Evolutionary conservation across 148 eudicot genomes (phyloP).

Genomic region (Dianthus caryophyllus): DNA sequence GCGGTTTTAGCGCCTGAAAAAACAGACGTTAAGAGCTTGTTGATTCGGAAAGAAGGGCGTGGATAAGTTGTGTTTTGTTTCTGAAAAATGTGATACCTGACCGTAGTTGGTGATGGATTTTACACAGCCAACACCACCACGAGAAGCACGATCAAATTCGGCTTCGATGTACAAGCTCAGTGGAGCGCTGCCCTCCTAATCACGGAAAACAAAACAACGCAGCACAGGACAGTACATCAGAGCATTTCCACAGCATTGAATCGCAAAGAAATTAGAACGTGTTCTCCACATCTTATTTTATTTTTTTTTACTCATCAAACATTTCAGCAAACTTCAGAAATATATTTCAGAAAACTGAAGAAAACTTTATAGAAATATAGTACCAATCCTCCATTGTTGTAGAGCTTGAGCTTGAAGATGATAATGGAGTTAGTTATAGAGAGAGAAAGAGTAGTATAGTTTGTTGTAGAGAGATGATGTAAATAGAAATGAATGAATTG

Average conservation of each 20-base stretch:
- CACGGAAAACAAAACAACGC: background rate
- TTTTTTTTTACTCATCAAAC: too few species aligned
- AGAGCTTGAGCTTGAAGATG: too few species aligned
- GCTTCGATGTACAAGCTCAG: constrained; percentile 66
- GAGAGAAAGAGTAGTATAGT: too few species aligned
- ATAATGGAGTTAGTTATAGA: too few species aligned
- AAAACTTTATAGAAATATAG: too few species aligned
- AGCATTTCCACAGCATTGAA: background rate
- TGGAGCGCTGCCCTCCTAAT: constrained; percentile 65
- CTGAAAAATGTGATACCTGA: constrained; percentile 43
- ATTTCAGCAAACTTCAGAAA: too few species aligned
- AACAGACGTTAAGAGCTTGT: background rate
- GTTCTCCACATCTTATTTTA: too few species aligned
- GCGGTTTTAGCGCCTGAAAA: constrained; percentile 53
- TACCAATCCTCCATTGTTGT: too few species aligned
- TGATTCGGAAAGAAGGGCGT: too few species aligned
- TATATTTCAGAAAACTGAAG: too few species aligned
- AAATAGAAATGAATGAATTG: too few species aligned
- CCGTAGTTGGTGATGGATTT: constrained; percentile 75
- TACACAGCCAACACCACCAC: constrained; percentile 82
- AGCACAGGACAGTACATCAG: background rate
- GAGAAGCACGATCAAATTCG: constrained; percentile 64
- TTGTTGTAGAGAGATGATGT: too few species aligned
- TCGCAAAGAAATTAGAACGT: background rate
- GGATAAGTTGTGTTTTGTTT: background rate